Base-by-base conservation (phyloP, 352 stramenopile species). In the Phytophthora sansomeana region DNA sequence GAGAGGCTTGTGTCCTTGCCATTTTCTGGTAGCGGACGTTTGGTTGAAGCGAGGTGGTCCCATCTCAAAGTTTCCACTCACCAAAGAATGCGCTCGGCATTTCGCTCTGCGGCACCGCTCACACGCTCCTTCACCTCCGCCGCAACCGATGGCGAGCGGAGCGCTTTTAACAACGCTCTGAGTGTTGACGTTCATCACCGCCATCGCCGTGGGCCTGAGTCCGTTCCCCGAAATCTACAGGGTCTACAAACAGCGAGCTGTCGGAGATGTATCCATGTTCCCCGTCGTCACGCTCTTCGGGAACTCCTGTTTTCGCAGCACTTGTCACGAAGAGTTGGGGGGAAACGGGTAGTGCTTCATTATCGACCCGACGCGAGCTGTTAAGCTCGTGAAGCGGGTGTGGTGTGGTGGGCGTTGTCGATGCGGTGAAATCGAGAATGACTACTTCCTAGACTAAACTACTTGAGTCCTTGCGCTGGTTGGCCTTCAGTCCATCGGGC, bases 251-350 rank as follows among this genome's bases (percentile, higher is more conserved):
- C 26, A 30, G 36, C 53, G 52, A 24, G 35, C 50, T 29, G 66
- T 53, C 29, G 52, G 50, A 17, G 53, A 58, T 7, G 54, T 64
- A 6, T 67, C 44, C 24, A 56, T 74, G n/a, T 24, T 66, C 14
- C 62, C 67, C 38, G 36, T 67, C 9, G 46, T 61, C 17, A 58
- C 66, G n/a, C 44, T 74, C 6, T 70, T 52, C 50, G 56, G 46
- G 36, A 62, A 55, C 19, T 69, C 53, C 8, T 64, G 61, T 39
- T 28, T 74, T n/a, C n/a, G n/a, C n/a, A n/a, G n/a, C n/a, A n/a
- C n/a, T n/a, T n/a, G n/a, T n/a, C n/a, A n/a, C n/a, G n/a, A n/a
- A n/a, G n/a, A n/a, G n/a, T n/a, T n/a, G n/a, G n/a, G n/a, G n/a
- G n/a, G n/a, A n/a, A n/a, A n/a, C n/a, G n/a, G n/a, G n/a, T n/a